Evolutionary conservation across 306 rosid species (phyloP).

Genomic region (Begonia loranthoides): DNA sequence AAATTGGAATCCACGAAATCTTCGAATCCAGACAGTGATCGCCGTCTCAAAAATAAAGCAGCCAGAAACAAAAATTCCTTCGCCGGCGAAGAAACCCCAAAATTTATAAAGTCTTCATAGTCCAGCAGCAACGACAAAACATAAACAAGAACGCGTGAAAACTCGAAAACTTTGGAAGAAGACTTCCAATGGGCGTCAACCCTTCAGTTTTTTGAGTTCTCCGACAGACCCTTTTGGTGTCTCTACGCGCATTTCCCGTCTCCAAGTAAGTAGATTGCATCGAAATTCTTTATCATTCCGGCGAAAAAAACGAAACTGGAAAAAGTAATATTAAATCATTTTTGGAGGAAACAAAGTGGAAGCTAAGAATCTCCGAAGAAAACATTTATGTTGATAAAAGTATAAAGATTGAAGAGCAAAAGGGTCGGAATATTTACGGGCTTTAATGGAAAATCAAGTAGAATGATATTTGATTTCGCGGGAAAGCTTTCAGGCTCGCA

Average conservation of each 20-base stretch:
- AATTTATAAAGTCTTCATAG: slow-evolving; percentile 11
- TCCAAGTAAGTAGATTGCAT: background rate
- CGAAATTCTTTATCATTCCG: slow-evolving; percentile 5
- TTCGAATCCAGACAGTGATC: slow-evolving; percentile 17
- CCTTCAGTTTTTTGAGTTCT: slow-evolving; percentile 12
- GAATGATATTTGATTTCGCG: slow-evolving; percentile 7
- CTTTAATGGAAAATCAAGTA: background rate
- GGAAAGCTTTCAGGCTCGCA: slow-evolving; percentile 1
- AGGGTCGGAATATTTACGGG: background rate
- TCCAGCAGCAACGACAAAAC: background rate
- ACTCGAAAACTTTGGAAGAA: slow-evolving; percentile 14
- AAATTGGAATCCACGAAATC: background rate
- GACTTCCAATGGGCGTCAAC: slow-evolving; percentile 29
- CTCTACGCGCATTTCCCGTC: slow-evolving; percentile 34
- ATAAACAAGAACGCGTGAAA: background rate
- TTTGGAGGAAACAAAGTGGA: no score
- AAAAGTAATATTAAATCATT: background rate
- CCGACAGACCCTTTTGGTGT: slow-evolving; percentile 10
- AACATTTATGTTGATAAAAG: background rate
- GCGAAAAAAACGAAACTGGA: background rate
- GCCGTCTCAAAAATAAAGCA: slow-evolving; percentile 14
- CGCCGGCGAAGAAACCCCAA: slow-evolving; percentile 4
- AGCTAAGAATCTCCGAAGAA: no score
- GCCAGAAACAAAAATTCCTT: slow-evolving; percentile 3
- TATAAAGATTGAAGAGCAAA: background rate